Evolutionary conservation across 2,329 filamentous ascomycete species (phyloP).

Genomic region (Epichloe bromicola): DNA sequence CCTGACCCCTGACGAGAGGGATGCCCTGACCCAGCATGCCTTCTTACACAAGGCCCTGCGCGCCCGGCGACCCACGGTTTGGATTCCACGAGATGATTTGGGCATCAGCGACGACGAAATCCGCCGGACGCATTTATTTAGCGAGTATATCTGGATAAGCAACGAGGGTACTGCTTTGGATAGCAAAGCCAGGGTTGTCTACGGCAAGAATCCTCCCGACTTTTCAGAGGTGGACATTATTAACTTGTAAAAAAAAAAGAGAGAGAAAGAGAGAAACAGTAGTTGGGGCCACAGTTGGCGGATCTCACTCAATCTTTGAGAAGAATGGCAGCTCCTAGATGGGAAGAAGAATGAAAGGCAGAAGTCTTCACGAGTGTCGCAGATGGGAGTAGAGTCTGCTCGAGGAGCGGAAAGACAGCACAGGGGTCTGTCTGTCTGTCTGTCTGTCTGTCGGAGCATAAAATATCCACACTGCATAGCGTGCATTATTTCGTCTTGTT

Average conservation of each 20-base stretch:
- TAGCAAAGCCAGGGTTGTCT: conserved; percentile 69
- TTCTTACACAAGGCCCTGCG: conserved; percentile 86
- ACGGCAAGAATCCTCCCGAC: conserved; percentile 74
- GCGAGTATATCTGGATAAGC: conserved; percentile 78
- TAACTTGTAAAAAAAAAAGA: conserved; percentile 40
- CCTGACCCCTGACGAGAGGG: conserved; percentile 77
- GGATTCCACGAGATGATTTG: conserved; percentile 84
- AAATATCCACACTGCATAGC: no score
- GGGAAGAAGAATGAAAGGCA: background rate
- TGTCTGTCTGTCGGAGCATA: no score
- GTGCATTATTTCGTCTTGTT: no score
- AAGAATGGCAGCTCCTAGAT: background rate
- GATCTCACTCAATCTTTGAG: background rate
- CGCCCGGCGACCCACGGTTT: conserved; percentile 74
- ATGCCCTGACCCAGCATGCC: conserved; percentile 70
- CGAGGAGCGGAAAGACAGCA: no score
- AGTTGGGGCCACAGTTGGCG: background rate
- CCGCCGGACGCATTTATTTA: conserved; percentile 59
- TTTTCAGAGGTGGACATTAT: conserved; percentile 84
- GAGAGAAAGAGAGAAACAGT: no score
- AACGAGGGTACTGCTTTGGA: conserved; percentile 86
- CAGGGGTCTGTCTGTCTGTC: no score
- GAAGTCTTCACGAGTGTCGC: background rate
- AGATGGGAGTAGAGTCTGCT: no score
- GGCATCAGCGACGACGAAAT: conserved; percentile 91